A percentile compares a stretch with the other conserved stretches of the same genome.
Evolutionary conservation across 768 basidiomycete species (phyloP).

Genomic region (Gymnopilus junonius): DNA sequence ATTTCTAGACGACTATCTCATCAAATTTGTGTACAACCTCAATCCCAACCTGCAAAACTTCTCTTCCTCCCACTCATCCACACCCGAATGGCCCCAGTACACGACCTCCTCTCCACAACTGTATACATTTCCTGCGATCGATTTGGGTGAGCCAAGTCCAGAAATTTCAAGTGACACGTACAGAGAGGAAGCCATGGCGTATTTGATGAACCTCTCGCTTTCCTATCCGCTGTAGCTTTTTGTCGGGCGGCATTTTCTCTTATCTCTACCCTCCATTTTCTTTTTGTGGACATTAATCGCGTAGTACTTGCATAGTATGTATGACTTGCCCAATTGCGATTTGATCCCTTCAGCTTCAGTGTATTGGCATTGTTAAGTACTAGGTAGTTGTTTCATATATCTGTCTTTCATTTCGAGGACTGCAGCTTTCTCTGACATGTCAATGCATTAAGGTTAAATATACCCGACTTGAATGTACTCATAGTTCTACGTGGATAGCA

Average conservation of each 20-base stretch:
- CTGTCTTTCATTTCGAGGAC: no score
- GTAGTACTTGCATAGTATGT: no score
- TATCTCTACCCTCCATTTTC: no score
- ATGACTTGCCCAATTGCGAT: no score
- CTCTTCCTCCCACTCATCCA: no score
- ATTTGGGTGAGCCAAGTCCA: slow-evolving; percentile 7
- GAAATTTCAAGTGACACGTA: slow-evolving; percentile 34
- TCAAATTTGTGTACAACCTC: slow-evolving; percentile 30
- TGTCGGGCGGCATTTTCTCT: no score
- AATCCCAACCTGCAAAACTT: slow-evolving; percentile 42
- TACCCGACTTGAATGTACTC: background rate
- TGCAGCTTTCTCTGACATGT: no score
- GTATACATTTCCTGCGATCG: slow-evolving; percentile 25
- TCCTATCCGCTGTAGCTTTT: slow-evolving; percentile 19
- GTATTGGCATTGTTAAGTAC: no score
- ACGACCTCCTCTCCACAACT: slow-evolving; percentile 23
- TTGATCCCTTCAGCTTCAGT: no score
- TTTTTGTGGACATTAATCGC: no score
- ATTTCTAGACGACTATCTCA: slow-evolving; percentile 25
- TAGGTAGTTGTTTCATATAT: no score
- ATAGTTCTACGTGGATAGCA: slow-evolving; percentile 21
- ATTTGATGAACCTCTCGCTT: slow-evolving; percentile 30
- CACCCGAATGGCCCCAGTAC: slow-evolving; percentile 40
- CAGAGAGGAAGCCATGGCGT: slow-evolving; percentile 30
- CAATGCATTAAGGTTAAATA: no score